A percentile compares a stretch with the other conserved stretches of the same genome.
These are phyloP conservation scores for Tetrahymena thermophila DNA, from an alignment of 73 alveolate species.

Conservation along the genomic window DNA sequence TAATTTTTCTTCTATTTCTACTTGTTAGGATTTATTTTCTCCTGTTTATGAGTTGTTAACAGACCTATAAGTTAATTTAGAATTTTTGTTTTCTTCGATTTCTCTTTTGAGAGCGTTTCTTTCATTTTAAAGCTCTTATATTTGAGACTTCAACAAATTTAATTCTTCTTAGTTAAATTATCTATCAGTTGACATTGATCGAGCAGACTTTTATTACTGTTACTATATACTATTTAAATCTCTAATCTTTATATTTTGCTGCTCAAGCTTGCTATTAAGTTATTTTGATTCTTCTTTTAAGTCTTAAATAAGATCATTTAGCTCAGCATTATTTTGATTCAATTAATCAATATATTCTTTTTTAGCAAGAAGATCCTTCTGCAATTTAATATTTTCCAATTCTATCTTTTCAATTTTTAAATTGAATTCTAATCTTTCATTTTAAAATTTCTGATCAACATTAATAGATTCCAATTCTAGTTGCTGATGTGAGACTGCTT, in stretches of 20 bases:
- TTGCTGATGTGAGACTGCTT: neutral
- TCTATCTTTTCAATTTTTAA: neutral
- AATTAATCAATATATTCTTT: neutral
- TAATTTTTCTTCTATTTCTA: neutral
- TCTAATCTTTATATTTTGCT: neutral
- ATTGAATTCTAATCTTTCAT: neutral
- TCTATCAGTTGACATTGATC: neutral
- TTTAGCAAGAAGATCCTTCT: neutral
- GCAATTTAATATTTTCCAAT: neutral
- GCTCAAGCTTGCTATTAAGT: neutral
- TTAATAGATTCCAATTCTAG: neutral
- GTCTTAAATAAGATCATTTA: neutral
- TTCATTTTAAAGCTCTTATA: neutral
- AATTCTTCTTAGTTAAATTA: neutral
- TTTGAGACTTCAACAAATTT: neutral
- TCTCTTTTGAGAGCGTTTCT: neutral
- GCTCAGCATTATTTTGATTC: neutral
- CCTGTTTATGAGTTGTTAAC: neutral
- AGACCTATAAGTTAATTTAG: neutral
- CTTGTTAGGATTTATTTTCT: neutral
- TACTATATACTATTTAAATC: neutral
- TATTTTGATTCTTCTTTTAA: neutral
- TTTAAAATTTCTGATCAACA: neutral
- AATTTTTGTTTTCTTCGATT: neutral
- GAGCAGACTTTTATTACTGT: neutral